These are phyloP conservation scores for Rhytidiadelphus loreus DNA, from an alignment of 225 moss, liverwort and hornwort species.

Conservation along the genomic window DNA sequence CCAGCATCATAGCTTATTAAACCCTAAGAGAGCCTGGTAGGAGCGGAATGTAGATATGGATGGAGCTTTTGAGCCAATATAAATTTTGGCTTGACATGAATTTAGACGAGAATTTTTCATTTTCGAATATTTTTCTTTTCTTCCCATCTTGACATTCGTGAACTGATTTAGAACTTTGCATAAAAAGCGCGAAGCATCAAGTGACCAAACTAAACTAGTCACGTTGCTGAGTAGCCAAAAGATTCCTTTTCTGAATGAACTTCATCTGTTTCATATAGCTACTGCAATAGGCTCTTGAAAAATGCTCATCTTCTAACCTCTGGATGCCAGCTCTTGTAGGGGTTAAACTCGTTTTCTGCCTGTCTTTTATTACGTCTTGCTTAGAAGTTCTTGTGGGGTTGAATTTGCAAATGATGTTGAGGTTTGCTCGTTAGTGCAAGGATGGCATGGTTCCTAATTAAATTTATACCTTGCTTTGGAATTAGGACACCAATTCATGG, in stretches of 20 bases:
- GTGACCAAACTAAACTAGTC: background rate
- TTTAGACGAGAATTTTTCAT: background rate
- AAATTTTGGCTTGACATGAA: background rate
- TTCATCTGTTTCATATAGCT: background rate
- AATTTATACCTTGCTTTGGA: background rate
- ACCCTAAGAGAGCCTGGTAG: background rate
- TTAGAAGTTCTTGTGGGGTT: background rate
- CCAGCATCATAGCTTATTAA: background rate
- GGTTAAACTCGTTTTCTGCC: background rate
- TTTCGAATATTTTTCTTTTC: too few relatives aligned
- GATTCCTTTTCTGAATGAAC: background rate
- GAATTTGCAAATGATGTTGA: background rate
- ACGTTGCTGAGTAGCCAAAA: background rate
- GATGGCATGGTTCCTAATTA: background rate
- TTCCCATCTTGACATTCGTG: background rate
- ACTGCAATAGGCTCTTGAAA: background rate
- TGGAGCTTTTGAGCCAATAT: background rate
- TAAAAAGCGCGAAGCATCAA: background rate
- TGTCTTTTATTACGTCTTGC: background rate
- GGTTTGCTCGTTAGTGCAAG: background rate
- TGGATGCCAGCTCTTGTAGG: background rate
- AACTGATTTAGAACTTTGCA: too few relatives aligned
- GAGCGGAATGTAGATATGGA: background rate
- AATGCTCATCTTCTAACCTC: background rate
- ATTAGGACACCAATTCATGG: slow-evolving; percentile 94